These are phyloP conservation scores for Rhytidiadelphus loreus DNA, from an alignment of 225 moss, liverwort and hornwort genomes.

Conservation along the genomic window DNA sequence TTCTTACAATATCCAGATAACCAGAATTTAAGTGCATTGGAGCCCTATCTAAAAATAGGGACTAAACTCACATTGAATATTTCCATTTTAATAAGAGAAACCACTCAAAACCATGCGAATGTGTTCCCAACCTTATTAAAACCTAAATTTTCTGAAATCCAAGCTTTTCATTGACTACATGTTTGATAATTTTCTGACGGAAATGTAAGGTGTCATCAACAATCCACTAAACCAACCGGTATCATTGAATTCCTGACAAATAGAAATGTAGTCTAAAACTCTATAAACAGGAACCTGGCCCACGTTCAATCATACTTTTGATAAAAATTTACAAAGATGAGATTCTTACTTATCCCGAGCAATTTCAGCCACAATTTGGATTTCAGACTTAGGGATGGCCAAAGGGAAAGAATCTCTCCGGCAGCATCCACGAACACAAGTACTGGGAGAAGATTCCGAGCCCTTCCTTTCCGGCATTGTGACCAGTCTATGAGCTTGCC, in stretches of 20 bases:
- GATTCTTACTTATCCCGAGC: slow-evolving; percentile 28
- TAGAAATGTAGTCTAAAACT: neutral
- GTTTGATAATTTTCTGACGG: neutral
- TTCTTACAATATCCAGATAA: neutral
- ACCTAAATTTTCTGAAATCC: neutral
- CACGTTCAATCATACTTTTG: neutral
- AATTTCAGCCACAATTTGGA: slow-evolving; percentile 39
- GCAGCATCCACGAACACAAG: slow-evolving; percentile 60
- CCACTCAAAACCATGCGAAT: neutral
- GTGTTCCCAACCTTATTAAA: neutral
- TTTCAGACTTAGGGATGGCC: slow-evolving; percentile 32
- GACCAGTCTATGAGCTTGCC: neutral
- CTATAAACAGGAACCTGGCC: neutral
- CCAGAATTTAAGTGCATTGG: neutral
- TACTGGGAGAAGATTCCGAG: neutral
- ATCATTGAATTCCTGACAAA: neutral
- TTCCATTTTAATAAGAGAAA: neutral
- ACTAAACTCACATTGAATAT: neutral
- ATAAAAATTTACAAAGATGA: neutral
- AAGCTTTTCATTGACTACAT: neutral
- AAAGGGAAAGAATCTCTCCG: slow-evolving; percentile 29
- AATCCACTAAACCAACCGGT: neutral
- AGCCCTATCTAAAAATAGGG: neutral
- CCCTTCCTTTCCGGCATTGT: slow-evolving; percentile 19
- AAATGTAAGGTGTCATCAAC: neutral